Percentiles rank a stretch among this genome's conserved stretches.
Evolutionary conservation across 768 basidiomycete genomes (phyloP).

Genomic region (Termitomyces titanicus): DNA sequence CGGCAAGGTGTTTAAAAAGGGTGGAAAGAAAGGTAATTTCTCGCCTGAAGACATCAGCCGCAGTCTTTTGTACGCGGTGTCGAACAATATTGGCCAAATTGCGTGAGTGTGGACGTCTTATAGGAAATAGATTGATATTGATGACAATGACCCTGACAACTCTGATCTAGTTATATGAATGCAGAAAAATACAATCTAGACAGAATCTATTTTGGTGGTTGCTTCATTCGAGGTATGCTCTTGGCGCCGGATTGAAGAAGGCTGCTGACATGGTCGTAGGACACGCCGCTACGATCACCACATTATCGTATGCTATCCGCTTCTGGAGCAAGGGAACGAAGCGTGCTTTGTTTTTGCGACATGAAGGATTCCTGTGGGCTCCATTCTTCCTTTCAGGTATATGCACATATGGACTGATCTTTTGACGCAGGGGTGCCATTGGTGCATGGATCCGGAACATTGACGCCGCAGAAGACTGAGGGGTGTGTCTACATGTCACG

Average conservation of each 20-base stretch:
- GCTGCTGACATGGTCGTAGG: constrained; percentile 45
- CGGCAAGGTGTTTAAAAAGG: constrained; percentile 96
- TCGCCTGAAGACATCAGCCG: constrained; percentile 91
- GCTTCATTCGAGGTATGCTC: constrained; percentile 88
- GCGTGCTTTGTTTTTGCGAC: constrained; percentile 92
- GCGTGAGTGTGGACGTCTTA: constrained; percentile 63
- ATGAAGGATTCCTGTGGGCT: constrained; percentile 95
- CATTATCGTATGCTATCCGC: constrained; percentile 96
- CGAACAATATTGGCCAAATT: constrained; percentile 99
- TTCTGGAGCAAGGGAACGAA: constrained; percentile 99
- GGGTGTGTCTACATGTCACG: constrained; percentile 1
- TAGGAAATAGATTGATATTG: neutral
- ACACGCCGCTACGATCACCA: constrained; percentile 95
- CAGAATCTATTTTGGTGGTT: constrained; percentile 98
- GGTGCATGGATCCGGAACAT: constrained; percentile 99
- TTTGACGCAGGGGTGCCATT: constrained; percentile 68
- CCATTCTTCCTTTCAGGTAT: constrained; percentile 9
- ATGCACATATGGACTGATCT: constrained; percentile 11
- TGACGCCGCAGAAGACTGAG: constrained; percentile 35
- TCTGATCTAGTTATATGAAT: constrained; percentile 84
- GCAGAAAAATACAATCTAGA: constrained; percentile 97
- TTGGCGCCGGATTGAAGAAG: neutral
- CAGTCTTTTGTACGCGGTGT: constrained; percentile 92
- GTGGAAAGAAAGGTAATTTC: constrained; percentile 73
- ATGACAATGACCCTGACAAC: constrained; percentile 4